Evolutionary conservation across 192 early-diverging fungal genomes (phyloP), one percentile per base, ranked within the genome.

Genomic region (Coemansia sp.): DNA sequence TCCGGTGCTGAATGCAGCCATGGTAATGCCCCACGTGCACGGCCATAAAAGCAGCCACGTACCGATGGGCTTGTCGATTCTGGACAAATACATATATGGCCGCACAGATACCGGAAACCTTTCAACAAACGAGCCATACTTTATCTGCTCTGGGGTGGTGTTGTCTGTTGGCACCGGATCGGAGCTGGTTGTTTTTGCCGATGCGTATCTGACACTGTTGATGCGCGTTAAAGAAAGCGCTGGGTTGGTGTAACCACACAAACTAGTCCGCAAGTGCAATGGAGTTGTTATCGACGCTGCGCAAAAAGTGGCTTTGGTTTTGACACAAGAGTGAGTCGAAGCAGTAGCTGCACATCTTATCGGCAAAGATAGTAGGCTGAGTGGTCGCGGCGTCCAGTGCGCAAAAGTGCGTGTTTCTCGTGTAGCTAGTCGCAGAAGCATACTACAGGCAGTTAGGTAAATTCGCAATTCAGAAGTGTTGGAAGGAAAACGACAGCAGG

Each of bases 1-100:
- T n/a, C 80, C 77, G 0, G 83, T 75, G 22, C 75, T 57, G 51
- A 84, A 89, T 12, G 91, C 76, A 0, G 89, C 91, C 85, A 88
- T 89, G 9, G 82, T 67, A 47, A 90, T 93, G 32, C 90, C 83
- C 90, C 90, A 93, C 1, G 87, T 85, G 70, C 96, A 95, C 19
- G 96, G 96, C 82, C 94, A 90, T 60, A 87, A 92, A 15, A 98
- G 85, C 23, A 98, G 80, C 88, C 91, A 94, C 1, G 94, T 96
- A 1, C 94, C 96, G 43, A 92, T 90, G 0, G 96, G 94, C 67
- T 92, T 93, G 65, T 98, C 94, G 5, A 96, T 65, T 1, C 96
- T 83, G 1, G 89, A 85, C 22, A 98, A 73, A 58, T 83, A 86
- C 15, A 88, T 69, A 67, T 93, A 94, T 2, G 92, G 92, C 1